phyloP scores from a whole-genome alignment of 345 rosid genomes.

The Diplotaxis tenuifolia region DNA sequence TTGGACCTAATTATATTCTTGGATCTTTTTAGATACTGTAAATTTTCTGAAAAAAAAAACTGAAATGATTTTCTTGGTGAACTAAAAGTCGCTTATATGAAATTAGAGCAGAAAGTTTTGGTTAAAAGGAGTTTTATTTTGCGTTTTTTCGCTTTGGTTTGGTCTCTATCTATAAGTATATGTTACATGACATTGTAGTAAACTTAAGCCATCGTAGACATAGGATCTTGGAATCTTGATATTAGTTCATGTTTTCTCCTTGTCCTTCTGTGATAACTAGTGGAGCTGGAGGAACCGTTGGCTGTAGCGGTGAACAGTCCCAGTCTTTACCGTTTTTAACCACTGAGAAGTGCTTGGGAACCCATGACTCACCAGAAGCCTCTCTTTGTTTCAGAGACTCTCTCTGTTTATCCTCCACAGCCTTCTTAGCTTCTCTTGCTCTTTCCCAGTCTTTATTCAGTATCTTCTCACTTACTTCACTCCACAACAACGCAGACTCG shows the following conservation, averaged over 20 bases:
- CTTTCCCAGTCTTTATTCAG: constrained; percentile 63
- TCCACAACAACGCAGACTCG: constrained; percentile 72
- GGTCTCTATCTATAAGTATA: not conserved
- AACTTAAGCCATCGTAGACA: not conserved
- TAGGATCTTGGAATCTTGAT: not conserved
- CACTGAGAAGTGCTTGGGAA: constrained; percentile 56
- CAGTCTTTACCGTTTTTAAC: constrained; percentile 47
- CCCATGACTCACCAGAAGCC: constrained; percentile 56
- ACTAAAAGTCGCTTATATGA: constrained; percentile 18
- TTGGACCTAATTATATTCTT: constrained; percentile 15
- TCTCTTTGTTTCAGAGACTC: constrained; percentile 45
- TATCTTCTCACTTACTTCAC: constrained; percentile 57
- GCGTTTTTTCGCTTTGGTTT: not conserved
- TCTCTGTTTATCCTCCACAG: constrained; percentile 67
- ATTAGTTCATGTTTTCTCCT: not conserved
- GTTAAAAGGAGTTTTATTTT: constrained; percentile 4
- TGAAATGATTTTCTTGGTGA: constrained; percentile 17
- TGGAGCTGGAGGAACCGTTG: constrained; percentile 60
- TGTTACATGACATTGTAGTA: not conserved
- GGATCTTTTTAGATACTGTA: constrained; percentile 29
- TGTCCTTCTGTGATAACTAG: constrained; percentile 32
- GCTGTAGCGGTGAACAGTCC: constrained; percentile 54
- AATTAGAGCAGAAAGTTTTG: constrained; percentile 22
- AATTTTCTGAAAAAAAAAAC: constrained; percentile 18
- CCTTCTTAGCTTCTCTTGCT: constrained; percentile 65